Percentiles rank a stretch among this genome's conserved stretches.
Conservation (phyloP, 1,139 yeast genomes). For the Scheffersomyces illinoinensis region DNA sequence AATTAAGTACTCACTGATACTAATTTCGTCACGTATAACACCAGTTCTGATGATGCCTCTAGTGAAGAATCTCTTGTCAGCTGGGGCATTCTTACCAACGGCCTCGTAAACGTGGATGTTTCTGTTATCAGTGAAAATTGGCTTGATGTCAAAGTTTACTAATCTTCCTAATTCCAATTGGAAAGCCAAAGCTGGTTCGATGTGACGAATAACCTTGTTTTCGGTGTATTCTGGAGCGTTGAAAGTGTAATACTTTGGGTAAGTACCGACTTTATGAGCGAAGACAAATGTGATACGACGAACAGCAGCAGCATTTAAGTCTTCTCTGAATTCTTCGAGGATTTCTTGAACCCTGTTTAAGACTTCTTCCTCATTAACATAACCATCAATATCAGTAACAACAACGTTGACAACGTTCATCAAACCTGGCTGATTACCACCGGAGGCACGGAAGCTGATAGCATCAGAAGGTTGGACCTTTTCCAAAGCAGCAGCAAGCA, state of each 20-base stretch:
- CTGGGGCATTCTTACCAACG: slow-evolving; percentile 87
- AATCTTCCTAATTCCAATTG: slow-evolving; percentile 93
- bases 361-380: slow-evolving; percentile 68
- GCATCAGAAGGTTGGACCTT: slow-evolving; percentile 55
- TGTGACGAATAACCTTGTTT: slow-evolving; percentile 92
- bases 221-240: slow-evolving; percentile 81
- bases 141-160: slow-evolving; percentile 91
- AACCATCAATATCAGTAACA: slow-evolving; percentile 73
- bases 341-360: slow-evolving; percentile 63
- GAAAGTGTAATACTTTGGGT: slow-evolving; percentile 95
- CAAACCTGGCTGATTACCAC: slow-evolving; percentile 37
- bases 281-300: slow-evolving; percentile 93
- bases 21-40: slow-evolving; percentile 85
- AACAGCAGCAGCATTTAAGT: slow-evolving; percentile 66
- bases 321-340: slow-evolving; percentile 68
- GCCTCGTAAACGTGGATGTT: slow-evolving; percentile 98
- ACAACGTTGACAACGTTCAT: slow-evolving; percentile 82
- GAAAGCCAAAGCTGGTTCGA: slow-evolving; percentile 97
- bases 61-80: slow-evolving; percentile 93
- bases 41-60: slow-evolving; percentile 98
- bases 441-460: slow-evolving; percentile 38
- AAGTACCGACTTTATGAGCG: slow-evolving; percentile 78
- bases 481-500: slow-evolving; percentile 74
- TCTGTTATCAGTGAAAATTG: slow-evolving; percentile 94
- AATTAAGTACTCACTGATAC: slow-evolving; percentile 89